Base-by-base conservation (phyloP, 345 rosid species). In the Lepidium aucheri region DNA sequence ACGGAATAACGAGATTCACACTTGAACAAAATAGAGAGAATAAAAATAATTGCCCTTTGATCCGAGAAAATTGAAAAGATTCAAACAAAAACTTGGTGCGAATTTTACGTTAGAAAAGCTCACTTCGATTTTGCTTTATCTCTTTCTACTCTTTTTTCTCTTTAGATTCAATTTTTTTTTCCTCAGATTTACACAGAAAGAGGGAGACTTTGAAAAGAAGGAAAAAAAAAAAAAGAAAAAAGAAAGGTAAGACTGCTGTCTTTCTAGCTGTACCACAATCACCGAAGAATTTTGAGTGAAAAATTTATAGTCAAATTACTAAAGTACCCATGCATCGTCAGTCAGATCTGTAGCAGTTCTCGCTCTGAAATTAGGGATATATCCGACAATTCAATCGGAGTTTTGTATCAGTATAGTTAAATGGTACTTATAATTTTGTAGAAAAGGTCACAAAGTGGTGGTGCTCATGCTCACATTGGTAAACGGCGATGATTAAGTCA, bases 241-340 rank as follows among this genome's bases (percentile, higher is more conserved):
- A 41, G 42, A 53, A 40, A 67, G 67, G 67, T 55, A 73, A 51
- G 71, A 72, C 71, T 72, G 16, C 47, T 24, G 77, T 53, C 73
- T 53, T 44, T 67, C 55, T 58, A 14, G 49, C 61, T 65, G 67
- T 26, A 65, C 42, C n/a, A 57, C 60, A 47, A 41, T 65, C 17
- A 70, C 71, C 30, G 65, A 20, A n/a, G 50, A 53, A 10, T 4
- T 60, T 16, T 55, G 18, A 39, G 59, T 64, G 68, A 30, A 71
- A 34, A 3, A 3, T 0, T 0, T 26, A 1, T 24, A 1, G 0
- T 1, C 1, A 11, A 53, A 30, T 6, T 46, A 74, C 77, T 0
- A 45, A 36, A 53, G 12, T 0, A 1, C 63, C 63, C 68, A 11
- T 36, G 14, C 3, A 3, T 30, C 5, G 7, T 5, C 9, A 7